Evolutionary conservation across 495 filamentous ascomycete genomes (phyloP).

Genomic region (Apiosordaria backusii): DNA sequence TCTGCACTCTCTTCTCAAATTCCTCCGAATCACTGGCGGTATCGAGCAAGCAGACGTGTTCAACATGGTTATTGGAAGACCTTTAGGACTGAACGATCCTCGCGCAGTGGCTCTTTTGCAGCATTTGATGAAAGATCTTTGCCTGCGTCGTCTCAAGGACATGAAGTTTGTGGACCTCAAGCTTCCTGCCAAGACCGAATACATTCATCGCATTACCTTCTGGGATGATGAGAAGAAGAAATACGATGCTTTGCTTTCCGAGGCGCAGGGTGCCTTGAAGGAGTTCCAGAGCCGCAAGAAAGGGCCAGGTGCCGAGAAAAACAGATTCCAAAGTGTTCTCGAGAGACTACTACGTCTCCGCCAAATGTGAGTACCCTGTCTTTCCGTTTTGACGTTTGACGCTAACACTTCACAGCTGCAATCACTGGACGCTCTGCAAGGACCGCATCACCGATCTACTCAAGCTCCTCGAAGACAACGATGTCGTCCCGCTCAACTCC

Average conservation of each 20-base stretch:
- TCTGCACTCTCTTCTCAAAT: conserved; percentile 75
- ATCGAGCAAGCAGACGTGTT: conserved; percentile 73
- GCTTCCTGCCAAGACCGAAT: conserved; percentile 74
- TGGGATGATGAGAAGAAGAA: conserved; percentile 70
- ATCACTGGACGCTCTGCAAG: conserved; percentile 82
- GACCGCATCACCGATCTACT: conserved; percentile 68
- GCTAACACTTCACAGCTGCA: conserved; percentile 39
- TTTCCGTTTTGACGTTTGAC: not conserved
- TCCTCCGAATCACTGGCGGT: conserved; percentile 74
- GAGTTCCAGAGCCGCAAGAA: conserved; percentile 47
- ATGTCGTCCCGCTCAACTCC: conserved; percentile 65
- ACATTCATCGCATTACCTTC: conserved; percentile 75
- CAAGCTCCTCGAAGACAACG: conserved; percentile 59
- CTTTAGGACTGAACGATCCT: conserved; percentile 55
- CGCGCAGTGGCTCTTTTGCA: conserved; percentile 62
- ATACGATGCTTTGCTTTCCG: conserved; percentile 71
- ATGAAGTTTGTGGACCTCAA: conserved; percentile 87
- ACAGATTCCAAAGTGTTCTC: conserved; percentile 58
- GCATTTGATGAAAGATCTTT: conserved; percentile 75
- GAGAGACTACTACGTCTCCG: conserved; percentile 82
- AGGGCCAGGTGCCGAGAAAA: conserved; percentile 37
- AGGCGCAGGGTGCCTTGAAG: conserved; percentile 70
- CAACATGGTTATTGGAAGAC: conserved; percentile 68
- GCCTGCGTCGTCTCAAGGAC: conserved; percentile 78
- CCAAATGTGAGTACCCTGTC: conserved; percentile 47